Base-by-base conservation (phyloP, 2,329 filamentous ascomycete species). In the Xylariaceae sp. region DNA sequence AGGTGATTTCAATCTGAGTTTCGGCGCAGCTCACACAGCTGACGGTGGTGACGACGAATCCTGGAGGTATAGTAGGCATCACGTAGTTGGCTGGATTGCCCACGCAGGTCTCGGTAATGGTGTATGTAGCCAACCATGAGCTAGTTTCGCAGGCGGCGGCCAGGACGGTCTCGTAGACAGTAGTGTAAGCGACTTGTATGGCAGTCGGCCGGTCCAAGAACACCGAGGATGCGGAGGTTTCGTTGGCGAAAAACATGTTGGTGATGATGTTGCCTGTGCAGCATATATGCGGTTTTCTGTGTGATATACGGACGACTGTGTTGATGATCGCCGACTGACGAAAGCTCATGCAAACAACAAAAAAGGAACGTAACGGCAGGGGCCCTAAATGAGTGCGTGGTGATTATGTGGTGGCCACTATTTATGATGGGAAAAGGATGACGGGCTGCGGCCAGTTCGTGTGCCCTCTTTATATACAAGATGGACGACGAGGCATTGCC, bases 71-170 rank as follows among this genome's bases (percentile, higher is more conserved):
- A 12, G 59, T 52, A 1, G 65, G 62, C 19, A 65, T 63, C 12
- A 62, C 61, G 58, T 67, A 71, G 47, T 61, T 55, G 48, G 58
- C 55, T 43, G 61, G 62, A 54, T 64, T 59, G 47, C 70, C 71
- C 12, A 61, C 55, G 61, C 69, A 70, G 26, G 66, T 67, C 62
- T 74, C 68, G 8, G 61, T 63, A 61, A 75, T 60, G 48, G 72
- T 75, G 65, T 74, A 76, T 30, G 70, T 71, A 32, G 73, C 71
- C 36, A 67, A 52, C 72, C 73, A 74, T 44, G 60, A 54, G 57
- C 67, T 63, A n/a, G 68, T 71, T 53, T 68, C 61, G 60, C 71
- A 71, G 49, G 71, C 72, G 9, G 73, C 72, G 26, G 63, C 65
- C 21, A 68, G 59, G 39, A 67, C 65, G 29, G 70, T 71, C 58